Evolutionary conservation across 495 filamentous ascomycete genomes (phyloP), one percentile per base, ranked within the genome.

Genomic region (Lepidopterella palustris): DNA sequence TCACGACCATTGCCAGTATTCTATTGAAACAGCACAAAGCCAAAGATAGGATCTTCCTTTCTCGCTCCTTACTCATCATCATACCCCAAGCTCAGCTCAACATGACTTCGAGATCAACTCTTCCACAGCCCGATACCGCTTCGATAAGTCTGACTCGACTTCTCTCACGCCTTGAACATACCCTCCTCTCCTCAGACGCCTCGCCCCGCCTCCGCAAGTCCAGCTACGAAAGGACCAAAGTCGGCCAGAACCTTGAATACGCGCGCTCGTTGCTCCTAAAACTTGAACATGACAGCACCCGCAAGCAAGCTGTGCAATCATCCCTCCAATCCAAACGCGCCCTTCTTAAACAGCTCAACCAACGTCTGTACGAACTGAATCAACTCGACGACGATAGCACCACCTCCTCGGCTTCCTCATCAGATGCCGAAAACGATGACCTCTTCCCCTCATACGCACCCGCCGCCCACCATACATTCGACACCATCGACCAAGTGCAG

Each of bases 211-310:
- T 91, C 31, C 78, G 78, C 28, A 76, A 73, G 45, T 90, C 82
- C 61, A 84, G 84, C 67, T 84, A 81, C 62, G 87, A 93, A 72
- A 80, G 89, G 45, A 80, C 79, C 59, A 84, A 84, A 73, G 82
- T 86, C 21, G 76, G 74, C 28, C n/a, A 91, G 84, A 96, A 93
- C 67, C 74, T 96, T 63, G 86, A 88, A 69, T 85, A 90, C 69
- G 91, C 91, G 8, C 84, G 85, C 51, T 80, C 81, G 1, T 81
- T 90, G 49, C 87, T 96, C 45, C 78, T 86, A 28, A 81, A 79
- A 55, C 80, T 95, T 23, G 90, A 96, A 69, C 88, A 89, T 59
- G 83, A 86, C 45, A 81, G 85, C 28, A 74, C 82, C 4, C 82
- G 81, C 54, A 83, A 85, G 45, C 81, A 89, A 59, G 82, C 84